Conservation (phyloP, 2,329 filamentous ascomycete species). For the Arthrobotrys megalospora region DNA sequence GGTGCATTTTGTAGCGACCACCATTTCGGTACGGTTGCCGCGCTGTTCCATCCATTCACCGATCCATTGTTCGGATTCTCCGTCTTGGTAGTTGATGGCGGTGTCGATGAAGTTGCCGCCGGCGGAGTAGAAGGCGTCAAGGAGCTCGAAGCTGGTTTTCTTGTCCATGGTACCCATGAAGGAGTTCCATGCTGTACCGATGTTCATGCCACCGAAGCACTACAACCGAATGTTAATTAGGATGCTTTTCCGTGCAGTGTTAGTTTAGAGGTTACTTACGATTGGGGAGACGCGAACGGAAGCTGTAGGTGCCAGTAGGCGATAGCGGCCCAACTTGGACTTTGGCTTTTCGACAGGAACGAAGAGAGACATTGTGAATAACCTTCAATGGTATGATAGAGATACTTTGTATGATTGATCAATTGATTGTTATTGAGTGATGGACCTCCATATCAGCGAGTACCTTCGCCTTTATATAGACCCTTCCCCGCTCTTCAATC, state of each 20-base stretch:
- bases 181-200: constrained; percentile 74
- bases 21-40: constrained; percentile 77
- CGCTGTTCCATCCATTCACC: constrained; percentile 80
- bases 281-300: constrained; percentile 78
- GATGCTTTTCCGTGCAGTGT: not conserved
- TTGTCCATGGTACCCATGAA: constrained; percentile 78
- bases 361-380: constrained; percentile 63
- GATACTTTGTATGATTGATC: not conserved
- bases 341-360: constrained; percentile 71
- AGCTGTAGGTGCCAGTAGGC: constrained; percentile 77
- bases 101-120: constrained; percentile 84
- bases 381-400: not conserved
- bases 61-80: constrained; percentile 77
- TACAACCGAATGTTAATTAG: constrained; percentile 65
- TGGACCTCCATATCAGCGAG: not conserved
- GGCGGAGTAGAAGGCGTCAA: constrained; percentile 77
- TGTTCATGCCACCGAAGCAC: constrained; percentile 76
- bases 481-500: not conserved
- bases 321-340: constrained; percentile 76
- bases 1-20: constrained; percentile 79
- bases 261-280: constrained; percentile 54
- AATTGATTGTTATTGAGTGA: not conserved
- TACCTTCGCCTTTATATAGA: not conserved
- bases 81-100: constrained; percentile 77
- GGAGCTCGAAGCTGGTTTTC: constrained; percentile 74